Evolutionary conservation across 225 moss, liverwort and hornwort genomes (phyloP).

Genomic region (Pseudisothecium myosuroides): DNA sequence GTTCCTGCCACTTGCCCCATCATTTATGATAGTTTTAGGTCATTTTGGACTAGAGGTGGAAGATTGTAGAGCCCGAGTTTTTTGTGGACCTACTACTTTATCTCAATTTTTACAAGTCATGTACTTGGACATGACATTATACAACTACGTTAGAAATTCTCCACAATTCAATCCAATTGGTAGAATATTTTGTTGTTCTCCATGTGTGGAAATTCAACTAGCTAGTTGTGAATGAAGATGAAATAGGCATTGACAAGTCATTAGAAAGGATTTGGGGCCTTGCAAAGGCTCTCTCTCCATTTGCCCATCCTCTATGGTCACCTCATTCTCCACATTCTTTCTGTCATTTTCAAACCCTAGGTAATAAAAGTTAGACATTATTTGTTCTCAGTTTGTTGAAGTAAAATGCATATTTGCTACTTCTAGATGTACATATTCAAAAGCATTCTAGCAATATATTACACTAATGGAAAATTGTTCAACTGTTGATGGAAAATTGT

Average conservation of each 20-base stretch:
- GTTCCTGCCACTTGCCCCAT: no score
- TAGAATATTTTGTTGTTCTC: background rate
- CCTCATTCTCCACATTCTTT: background rate
- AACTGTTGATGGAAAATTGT: no score
- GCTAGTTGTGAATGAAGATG: background rate
- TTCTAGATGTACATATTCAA: background rate
- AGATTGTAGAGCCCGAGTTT: fast-evolving
- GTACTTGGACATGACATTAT: background rate
- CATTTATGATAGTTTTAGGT: no score
- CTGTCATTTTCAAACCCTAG: background rate
- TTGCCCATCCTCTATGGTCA: background rate
- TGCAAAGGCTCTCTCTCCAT: background rate
- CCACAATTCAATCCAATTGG: background rate
- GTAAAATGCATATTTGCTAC: background rate
- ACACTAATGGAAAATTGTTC: background rate
- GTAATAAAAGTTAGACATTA: background rate
- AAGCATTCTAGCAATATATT: background rate
- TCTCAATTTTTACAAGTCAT: background rate
- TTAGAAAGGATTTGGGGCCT: background rate
- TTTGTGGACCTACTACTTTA: background rate
- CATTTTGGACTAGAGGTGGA: background rate
- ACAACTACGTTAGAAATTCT: background rate
- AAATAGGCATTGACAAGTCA: background rate
- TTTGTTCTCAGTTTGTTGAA: background rate
- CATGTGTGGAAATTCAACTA: no score